Evolutionary conservation across 2,329 filamentous ascomycete species (phyloP), one percentile per base, ranked within the genome.

Genomic region (Diplodia scrobiculata): DNA sequence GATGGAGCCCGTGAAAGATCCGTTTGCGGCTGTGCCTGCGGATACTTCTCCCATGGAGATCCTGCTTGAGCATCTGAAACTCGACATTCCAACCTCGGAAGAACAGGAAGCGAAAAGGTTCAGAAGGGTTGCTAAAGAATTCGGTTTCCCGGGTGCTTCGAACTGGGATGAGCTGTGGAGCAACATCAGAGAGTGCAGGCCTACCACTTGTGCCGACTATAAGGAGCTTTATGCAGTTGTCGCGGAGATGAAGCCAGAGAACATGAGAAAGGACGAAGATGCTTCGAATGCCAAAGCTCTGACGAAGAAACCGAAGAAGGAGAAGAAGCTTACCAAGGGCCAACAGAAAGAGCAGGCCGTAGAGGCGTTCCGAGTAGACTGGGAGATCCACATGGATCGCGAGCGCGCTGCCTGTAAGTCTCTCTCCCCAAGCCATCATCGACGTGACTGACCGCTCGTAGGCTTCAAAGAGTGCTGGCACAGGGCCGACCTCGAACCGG

Each of bases 391-490:
- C 66, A 41, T 76, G 4, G 72, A 78, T 27, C 73, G 76, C 27
- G 73, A 78, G 58, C 76, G 75, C 65, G 73, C 75, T 13, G 77
- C 72, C 73, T 71, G 73, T 76, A 71, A 66, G 71, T 67, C 3
- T 1, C n/a, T 13, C 47, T 9, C 32, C 3, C 13, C 9, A 7
- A 3, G 17, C 10, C 7, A 9, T 2, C 1, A 4, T 4, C 3
- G 11, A 5, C 19, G n/a, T 11, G 17, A 17, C 53, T 62, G 21
- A 66, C 25, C 9, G 14, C 25, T 47, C 4, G 34, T 27, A 77
- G 72, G 72, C 7, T 80, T 81, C 71, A 80, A 83, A 60, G 73
- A 81, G 54, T 73, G 74, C 32, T 83, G 80, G 73, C 81, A 83
- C 66, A 72, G 75, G 5, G 80, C 75, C 5, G 81, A 83, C 53